phyloP scores from a whole-genome alignment of 139 green algal species.

The Trebouxia sp. region DNA sequence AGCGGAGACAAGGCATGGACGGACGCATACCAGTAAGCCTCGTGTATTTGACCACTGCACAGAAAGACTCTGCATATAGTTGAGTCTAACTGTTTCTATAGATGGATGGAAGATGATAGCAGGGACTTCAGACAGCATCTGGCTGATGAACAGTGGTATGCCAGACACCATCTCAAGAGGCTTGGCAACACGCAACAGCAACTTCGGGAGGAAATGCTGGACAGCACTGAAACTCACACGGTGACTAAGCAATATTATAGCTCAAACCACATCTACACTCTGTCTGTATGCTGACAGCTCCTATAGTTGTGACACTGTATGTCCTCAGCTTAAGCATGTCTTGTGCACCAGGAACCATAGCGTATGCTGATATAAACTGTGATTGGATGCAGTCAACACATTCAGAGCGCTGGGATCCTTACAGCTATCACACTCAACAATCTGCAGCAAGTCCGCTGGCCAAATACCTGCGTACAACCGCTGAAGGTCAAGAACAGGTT shows the following conservation, averaged over 20 bases:
- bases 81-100: not conserved
- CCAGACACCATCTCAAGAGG: not conserved
- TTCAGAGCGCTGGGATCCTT: not conserved
- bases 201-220: not conserved
- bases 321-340: too few species aligned
- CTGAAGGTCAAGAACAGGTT: not conserved
- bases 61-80: too few species aligned
- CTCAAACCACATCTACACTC: not conserved
- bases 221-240: not conserved
- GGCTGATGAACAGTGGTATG: not conserved
- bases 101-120: slow-evolving; percentile 7
- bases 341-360: not conserved
- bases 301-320: too few species aligned
- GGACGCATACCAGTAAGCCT: too few species aligned
- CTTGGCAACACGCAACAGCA: not conserved
- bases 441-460: not conserved
- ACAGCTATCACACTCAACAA: not conserved
- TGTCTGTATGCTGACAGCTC: not conserved
- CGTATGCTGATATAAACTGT: not conserved
- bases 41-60: too few species aligned
- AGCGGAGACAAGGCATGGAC: too few species aligned
- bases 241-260: too few species aligned
- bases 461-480: not conserved
- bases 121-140: not conserved
- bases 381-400: not conserved